Evolutionary conservation across 768 basidiomycete genomes (phyloP), one percentile per base, ranked within the genome.

Genomic region (Amanita jacksonii): DNA sequence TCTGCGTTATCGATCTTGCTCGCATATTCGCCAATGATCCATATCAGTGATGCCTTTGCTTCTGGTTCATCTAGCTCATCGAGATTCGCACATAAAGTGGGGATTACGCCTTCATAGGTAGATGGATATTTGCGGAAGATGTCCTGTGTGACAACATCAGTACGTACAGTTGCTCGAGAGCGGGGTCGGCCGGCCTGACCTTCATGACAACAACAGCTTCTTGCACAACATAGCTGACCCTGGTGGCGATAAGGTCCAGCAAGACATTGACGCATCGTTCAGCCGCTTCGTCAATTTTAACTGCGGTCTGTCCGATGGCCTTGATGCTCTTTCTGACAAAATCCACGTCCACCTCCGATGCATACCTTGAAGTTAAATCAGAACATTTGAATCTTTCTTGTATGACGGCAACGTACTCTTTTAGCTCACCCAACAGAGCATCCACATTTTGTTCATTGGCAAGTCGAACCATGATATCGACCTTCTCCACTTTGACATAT

Each of bases 181-280:
- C 41, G 13, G 35, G 35, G 45, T 30, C 30, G 40, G 18, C 23
- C 12, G 3, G 27, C 47, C 69, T 38, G 39, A 90, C 93, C 79
- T 97, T 98, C 88, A 99, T 96, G 1, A 99, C 92, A 2, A 99
- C 92, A 3, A 98, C 88, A 1, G 91, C 92, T 63, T 99, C 94
- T 58, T 98, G 94, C 3, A 97, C 93, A 25, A 99, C 91, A 57
- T 98, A 99, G 68, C 85, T 93, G 30, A 99, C 88, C 8, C 91
- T 76, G 1, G 93, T 94, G 27, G 74, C 79, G 45, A 98, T 98
- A 47, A 99, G 73, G 13, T 97, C 94, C 42, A 99, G 66, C 28
- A 99, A 67, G 2, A 96, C 91, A 51, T 90, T 86, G 18, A 98
- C 92, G 55, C 96, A 98, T 54, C 88, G 78, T 58, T 96, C 94